These are phyloP conservation scores for Ceratocystis huliohia DNA, from an alignment of 2,329 filamentous ascomycete species.

Conservation along the genomic window DNA sequence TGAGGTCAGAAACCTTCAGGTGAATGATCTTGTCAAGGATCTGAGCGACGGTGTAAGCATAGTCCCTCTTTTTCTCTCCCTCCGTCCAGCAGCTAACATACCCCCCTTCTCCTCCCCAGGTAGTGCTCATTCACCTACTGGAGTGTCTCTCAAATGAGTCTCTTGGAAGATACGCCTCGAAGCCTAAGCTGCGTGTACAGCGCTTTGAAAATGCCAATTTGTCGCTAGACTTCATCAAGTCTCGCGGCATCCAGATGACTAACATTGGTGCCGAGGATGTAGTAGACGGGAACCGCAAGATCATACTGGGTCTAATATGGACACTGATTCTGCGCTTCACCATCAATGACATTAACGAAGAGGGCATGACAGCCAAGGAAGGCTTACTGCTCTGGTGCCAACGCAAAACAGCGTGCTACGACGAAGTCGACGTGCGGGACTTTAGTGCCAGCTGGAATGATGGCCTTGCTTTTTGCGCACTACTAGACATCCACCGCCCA, in stretches of 20 bases:
- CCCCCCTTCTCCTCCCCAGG: conserved; percentile 36
- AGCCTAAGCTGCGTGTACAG: conserved; percentile 91
- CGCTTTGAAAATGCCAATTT: conserved; percentile 97
- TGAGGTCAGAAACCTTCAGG: conserved; percentile 60
- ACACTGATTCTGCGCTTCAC: conserved; percentile 95
- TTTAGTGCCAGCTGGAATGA: conserved; percentile 97
- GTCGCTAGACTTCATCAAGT: conserved; percentile 84
- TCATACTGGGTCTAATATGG: conserved; percentile 95
- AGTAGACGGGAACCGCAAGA: conserved; percentile 94
- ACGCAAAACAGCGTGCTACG: conserved; percentile 95
- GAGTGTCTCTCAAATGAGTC: conserved; percentile 93
- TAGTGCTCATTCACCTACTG: conserved; percentile 89
- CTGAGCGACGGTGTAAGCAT: conserved; percentile 79
- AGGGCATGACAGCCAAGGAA: conserved; percentile 95
- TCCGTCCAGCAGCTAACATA: not conserved
- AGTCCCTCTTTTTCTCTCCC: not conserved
- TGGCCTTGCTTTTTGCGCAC: conserved; percentile 86
- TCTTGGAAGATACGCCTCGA: conserved; percentile 89
- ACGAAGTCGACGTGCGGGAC: conserved; percentile 88
- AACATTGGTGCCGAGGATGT: conserved; percentile 98
- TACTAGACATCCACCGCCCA: conserved; percentile 91
- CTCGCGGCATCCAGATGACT: conserved; percentile 85
- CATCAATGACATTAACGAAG: conserved; percentile 96
- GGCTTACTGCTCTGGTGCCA: conserved; percentile 94
- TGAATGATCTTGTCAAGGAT: conserved; percentile 78